These are phyloP conservation scores for Diaporthe batatas DNA, from an alignment of 2,329 filamentous ascomycete genomes.

Conservation along the genomic window DNA sequence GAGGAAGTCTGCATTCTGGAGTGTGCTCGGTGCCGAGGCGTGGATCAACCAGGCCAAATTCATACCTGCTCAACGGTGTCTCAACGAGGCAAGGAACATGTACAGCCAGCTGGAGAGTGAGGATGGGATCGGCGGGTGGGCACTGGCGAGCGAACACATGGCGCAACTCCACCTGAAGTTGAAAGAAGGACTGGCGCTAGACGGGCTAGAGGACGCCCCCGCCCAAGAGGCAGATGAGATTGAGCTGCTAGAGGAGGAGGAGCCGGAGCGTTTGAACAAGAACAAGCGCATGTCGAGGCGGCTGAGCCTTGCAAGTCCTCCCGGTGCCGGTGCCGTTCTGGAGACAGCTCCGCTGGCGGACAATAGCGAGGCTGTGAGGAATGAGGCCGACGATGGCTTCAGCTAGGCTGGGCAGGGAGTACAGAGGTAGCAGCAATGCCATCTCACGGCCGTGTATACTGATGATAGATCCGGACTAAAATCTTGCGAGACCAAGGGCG, in stretches of 20 bases:
- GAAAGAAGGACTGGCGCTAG: constrained; percentile 59
- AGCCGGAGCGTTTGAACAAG: constrained; percentile 68
- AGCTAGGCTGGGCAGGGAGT: constrained; percentile 42
- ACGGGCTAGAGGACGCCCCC: constrained; percentile 44
- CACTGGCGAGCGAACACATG: constrained; percentile 65
- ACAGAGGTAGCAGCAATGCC: not conserved
- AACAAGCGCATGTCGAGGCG: constrained; percentile 61
- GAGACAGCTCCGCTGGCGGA: constrained; percentile 50
- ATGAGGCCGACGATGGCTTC: constrained; percentile 47
- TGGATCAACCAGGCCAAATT: constrained; percentile 86
- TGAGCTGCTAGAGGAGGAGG: constrained; percentile 61
- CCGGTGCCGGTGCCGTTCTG: constrained; percentile 45
- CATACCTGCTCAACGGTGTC: constrained; percentile 81
- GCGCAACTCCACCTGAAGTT: constrained; percentile 64
- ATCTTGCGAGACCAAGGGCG: constrained; percentile 29
- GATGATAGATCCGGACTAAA: constrained; percentile 38
- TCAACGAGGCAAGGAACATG: constrained; percentile 75
- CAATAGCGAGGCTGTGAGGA: constrained; percentile 11
- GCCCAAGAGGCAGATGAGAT: constrained; percentile 52
- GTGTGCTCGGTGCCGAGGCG: constrained; percentile 82
- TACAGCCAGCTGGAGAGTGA: constrained; percentile 65
- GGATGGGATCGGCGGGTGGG: constrained; percentile 66
- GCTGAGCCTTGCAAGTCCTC: constrained; percentile 65
- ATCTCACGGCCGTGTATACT: constrained; percentile 33
- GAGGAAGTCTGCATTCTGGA: constrained; percentile 92